phyloP scores from a whole-genome alignment of 2,329 filamentous ascomycete genomes.

The Ophiocordyceps polyrhachis-furcata region DNA sequence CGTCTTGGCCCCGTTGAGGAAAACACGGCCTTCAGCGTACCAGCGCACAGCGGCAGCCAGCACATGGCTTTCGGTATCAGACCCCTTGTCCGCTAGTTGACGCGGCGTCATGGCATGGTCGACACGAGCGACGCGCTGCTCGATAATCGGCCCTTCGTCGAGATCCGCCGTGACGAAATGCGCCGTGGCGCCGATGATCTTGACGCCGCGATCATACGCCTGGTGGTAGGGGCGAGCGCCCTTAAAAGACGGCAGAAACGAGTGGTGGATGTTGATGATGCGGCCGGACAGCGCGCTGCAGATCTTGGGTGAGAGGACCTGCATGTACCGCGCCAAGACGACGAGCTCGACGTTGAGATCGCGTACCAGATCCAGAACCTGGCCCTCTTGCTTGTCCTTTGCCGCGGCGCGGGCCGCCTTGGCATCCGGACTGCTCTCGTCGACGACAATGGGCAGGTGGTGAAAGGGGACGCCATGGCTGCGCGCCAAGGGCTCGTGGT shows the following conservation, averaged over 20 bases:
- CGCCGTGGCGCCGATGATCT: conserved; percentile 73
- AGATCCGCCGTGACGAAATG: conserved; percentile 75
- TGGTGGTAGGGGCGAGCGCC: conserved; percentile 79
- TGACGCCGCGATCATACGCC: conserved; percentile 69
- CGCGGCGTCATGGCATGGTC: conserved; percentile 61
- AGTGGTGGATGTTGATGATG: conserved; percentile 88
- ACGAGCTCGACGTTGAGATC: conserved; percentile 58
- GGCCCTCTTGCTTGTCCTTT: conserved; percentile 53
- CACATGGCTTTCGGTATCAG: conserved; percentile 70
- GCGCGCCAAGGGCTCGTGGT: conserved; percentile 48
- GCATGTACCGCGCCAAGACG: conserved; percentile 74
- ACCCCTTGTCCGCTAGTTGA: conserved; percentile 60
- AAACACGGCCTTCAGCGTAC: conserved; percentile 60
- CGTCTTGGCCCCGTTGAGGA: conserved; percentile 64
- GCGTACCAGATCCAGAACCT: conserved; percentile 51
- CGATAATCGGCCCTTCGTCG: conserved; percentile 76
- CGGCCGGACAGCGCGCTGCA: conserved; percentile 65
- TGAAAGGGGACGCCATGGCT: conserved; percentile 64
- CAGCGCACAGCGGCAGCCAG: conserved; percentile 68
- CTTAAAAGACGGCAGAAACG: conserved; percentile 74
- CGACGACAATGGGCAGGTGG: conserved; percentile 55
- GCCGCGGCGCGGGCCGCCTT: conserved; percentile 51
- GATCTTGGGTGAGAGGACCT: conserved; percentile 57
- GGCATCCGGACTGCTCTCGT: background rate
- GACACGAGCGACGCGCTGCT: conserved; percentile 62